phyloP scores from a whole-genome alignment of 441 rosid genomes.

The California macrophylla region DNA sequence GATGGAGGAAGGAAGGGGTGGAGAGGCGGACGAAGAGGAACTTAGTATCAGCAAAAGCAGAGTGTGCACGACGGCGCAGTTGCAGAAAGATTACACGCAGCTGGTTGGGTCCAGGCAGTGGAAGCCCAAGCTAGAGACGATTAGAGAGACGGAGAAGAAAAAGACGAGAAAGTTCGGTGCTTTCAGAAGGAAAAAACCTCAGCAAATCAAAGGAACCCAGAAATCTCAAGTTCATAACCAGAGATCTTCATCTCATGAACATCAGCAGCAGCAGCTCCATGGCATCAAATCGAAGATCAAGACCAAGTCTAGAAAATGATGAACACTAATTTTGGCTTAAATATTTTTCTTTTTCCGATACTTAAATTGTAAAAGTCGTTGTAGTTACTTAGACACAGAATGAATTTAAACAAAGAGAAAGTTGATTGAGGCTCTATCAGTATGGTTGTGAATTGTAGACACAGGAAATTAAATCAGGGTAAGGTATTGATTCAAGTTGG shows the following conservation, averaged over 20 bases:
- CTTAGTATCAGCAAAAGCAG: conserved; percentile 6
- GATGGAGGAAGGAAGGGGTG: conserved; percentile 35
- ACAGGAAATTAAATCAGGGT: too few species aligned
- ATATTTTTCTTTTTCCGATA: neutral
- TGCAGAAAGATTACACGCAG: conserved; percentile 54
- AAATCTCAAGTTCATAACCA: conserved; percentile 4
- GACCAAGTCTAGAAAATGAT: conserved; percentile 27
- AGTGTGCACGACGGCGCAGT: conserved; percentile 63
- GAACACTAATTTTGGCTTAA: neutral
- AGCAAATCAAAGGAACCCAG: conserved; percentile 8
- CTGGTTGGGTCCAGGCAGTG: conserved; percentile 50
- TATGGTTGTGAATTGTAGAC: too few species aligned
- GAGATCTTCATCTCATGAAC: conserved; percentile 8
- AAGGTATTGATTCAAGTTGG: too few species aligned
- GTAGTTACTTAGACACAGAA: conserved; percentile 1
- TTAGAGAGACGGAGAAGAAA: conserved; percentile 42
- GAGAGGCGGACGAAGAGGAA: conserved; percentile 11
- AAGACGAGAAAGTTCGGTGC: conserved; percentile 37
- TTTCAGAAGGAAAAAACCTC: conserved; percentile 30
- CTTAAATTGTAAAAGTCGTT: neutral
- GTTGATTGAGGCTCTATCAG: neutral
- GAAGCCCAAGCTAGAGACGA: conserved; percentile 81
- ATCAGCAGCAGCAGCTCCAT: conserved; percentile 7
- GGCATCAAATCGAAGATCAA: conserved; percentile 28
- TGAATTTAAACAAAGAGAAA: neutral